Evolutionary conservation across 2,329 filamentous ascomycete species (phyloP).

Genomic region (Paracoccidioides lutzii): DNA sequence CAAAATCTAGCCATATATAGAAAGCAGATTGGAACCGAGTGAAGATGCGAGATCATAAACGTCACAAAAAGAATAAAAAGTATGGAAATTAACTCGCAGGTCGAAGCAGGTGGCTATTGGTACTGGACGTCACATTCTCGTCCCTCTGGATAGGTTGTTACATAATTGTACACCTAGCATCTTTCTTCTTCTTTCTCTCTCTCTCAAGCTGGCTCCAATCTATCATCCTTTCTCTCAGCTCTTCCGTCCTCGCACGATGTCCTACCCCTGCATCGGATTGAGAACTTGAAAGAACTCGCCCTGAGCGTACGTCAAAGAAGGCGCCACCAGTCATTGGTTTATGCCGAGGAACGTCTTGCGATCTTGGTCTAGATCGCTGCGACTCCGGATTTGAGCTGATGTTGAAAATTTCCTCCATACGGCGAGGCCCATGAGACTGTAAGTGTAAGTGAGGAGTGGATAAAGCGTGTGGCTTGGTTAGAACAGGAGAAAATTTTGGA

Average conservation of each 20-base stretch:
- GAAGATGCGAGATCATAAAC: not conserved
- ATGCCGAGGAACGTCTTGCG: slow-evolving; percentile 12
- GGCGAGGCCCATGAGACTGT: not conserved
- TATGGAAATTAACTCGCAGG: not conserved
- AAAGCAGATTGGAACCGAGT: not conserved
- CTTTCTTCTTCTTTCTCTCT: slow-evolving; percentile 22
- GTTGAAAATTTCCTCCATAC: slow-evolving; percentile 5
- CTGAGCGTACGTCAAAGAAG: slow-evolving; percentile 7
- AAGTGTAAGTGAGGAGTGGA: not conserved
- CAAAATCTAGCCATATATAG: not conserved
- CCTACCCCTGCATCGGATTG: slow-evolving; percentile 8
- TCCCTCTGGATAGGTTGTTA: slow-evolving; percentile 9
- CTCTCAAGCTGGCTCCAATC: slow-evolving; percentile 29
- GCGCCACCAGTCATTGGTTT: not conserved
- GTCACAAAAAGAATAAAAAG: not conserved
- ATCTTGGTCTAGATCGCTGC: slow-evolving; percentile 12
- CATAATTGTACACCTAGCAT: slow-evolving; percentile 29
- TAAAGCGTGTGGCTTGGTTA: not conserved
- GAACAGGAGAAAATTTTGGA: not conserved
- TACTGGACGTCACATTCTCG: not conserved
- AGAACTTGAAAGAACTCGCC: slow-evolving; percentile 7
- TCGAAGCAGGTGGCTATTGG: not conserved
- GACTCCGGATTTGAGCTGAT: slow-evolving; percentile 2
- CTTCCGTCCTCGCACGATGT: slow-evolving; percentile 13
- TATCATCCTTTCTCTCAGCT: slow-evolving; percentile 27